phyloP scores from a whole-genome alignment of 2,329 filamentous ascomycete genomes.

The Aspergillus pseudonomiae region DNA sequence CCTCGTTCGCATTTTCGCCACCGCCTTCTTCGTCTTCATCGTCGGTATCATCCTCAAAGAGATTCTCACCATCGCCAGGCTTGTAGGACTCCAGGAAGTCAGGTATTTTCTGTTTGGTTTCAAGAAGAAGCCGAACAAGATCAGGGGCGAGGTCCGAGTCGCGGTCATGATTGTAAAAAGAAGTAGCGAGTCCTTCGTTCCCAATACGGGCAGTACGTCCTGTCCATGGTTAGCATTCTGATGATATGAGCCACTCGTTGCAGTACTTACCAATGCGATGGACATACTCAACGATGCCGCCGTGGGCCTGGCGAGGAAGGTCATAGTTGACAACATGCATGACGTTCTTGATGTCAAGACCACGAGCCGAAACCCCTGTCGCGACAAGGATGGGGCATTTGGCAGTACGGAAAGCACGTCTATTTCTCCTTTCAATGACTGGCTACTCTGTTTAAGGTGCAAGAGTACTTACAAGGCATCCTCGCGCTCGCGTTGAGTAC shows the following conservation, averaged over 20 bases:
- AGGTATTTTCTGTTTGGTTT: constrained; percentile 76
- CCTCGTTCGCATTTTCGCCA: constrained; percentile 18
- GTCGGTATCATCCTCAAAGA: constrained; percentile 60
- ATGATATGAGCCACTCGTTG: not conserved
- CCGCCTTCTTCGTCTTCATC: constrained; percentile 38
- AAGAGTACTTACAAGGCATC: constrained; percentile 71
- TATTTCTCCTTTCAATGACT: constrained; percentile 29
- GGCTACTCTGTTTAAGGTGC: not conserved
- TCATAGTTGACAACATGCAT: constrained; percentile 95
- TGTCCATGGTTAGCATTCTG: constrained; percentile 36
- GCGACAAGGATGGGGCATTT: constrained; percentile 78
- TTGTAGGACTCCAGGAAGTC: constrained; percentile 73
- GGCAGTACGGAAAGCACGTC: constrained; percentile 76
- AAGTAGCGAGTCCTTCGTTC: constrained; percentile 80
- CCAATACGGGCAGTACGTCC: constrained; percentile 94
- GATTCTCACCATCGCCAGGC: constrained; percentile 37
- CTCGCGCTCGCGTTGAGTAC: constrained; percentile 88
- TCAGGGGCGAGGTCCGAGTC: constrained; percentile 74
- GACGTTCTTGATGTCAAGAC: constrained; percentile 84
- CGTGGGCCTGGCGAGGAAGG: constrained; percentile 71
- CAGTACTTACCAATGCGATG: constrained; percentile 80
- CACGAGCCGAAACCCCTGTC: constrained; percentile 84
- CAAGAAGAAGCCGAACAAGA: constrained; percentile 78
- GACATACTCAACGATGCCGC: constrained; percentile 91
- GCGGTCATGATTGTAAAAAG: constrained; percentile 75